Evolutionary conservation across 495 filamentous ascomycete species (phyloP).

Genomic region (Xylaria venustula): DNA sequence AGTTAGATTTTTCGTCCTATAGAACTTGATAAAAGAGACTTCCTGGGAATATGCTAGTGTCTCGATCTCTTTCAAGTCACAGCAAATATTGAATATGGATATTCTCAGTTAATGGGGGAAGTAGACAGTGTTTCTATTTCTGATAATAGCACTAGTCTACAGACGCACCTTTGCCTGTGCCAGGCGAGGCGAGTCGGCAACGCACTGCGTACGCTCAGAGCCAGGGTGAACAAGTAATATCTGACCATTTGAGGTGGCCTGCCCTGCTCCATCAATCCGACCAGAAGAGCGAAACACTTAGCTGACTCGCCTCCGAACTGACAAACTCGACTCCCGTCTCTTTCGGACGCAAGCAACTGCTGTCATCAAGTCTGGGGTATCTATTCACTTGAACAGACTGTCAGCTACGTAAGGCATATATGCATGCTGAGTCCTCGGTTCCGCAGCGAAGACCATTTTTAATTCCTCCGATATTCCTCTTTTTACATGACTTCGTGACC

Average conservation of each 20-base stretch:
- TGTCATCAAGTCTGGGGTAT: neutral
- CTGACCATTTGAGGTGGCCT: neutral
- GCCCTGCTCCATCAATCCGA: neutral
- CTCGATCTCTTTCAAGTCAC: too few species aligned
- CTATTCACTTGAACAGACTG: slow-evolving; percentile 17
- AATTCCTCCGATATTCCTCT: slow-evolving; percentile 14
- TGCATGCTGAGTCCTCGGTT: slow-evolving; percentile 3
- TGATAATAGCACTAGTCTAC: slow-evolving; percentile 28
- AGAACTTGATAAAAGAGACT: too few species aligned
- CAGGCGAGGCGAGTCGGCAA: slow-evolving; percentile 10
- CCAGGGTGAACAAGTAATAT: neutral
- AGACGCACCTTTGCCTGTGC: slow-evolving; percentile 9
- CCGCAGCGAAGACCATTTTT: slow-evolving; percentile 3
- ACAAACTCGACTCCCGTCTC: slow-evolving; percentile 18
- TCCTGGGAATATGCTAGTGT: too few species aligned
- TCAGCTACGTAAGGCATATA: slow-evolving; percentile 9
- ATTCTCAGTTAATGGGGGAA: neutral
- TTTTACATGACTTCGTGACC: slow-evolving; percentile 37
- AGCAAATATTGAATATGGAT: too few species aligned
- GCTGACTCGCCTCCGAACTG: slow-evolving; percentile 8
- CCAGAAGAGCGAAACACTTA: slow-evolving; percentile 2
- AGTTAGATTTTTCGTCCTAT: too few species aligned
- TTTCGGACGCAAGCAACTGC: slow-evolving; percentile 6
- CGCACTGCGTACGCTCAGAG: slow-evolving; percentile 10
- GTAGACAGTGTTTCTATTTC: slow-evolving; percentile 26